Conservation (phyloP, 2,329 filamentous ascomycete species). For the Exserohilum rostratum region DNA sequence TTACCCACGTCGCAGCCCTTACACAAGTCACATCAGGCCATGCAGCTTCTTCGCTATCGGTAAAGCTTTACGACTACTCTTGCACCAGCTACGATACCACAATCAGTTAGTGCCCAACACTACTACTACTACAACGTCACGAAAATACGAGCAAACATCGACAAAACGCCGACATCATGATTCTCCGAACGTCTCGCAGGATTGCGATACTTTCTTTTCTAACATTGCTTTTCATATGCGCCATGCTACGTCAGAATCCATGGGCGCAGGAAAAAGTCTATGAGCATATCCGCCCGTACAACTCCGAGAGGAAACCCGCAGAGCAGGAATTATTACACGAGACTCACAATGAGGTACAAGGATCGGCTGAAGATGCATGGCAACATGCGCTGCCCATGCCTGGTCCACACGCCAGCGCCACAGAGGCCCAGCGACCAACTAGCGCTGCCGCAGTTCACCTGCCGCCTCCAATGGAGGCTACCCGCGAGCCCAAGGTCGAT, state of each 20-base stretch:
- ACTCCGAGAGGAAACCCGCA: slow-evolving; percentile 11
- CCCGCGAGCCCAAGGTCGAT: not conserved
- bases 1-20: slow-evolving; percentile 13
- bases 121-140: slow-evolving; percentile 2
- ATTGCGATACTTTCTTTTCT: slow-evolving; percentile 46
- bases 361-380: slow-evolving; percentile 27
- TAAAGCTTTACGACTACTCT: slow-evolving; percentile 23
- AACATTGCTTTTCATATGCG: slow-evolving; percentile 41
- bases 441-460: not conserved
- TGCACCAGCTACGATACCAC: slow-evolving; percentile 18
- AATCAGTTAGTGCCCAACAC: slow-evolving; percentile 24
- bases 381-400: slow-evolving; percentile 26
- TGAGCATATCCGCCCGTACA: slow-evolving; percentile 34
- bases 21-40: slow-evolving; percentile 19
- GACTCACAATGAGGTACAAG: slow-evolving; percentile 3
- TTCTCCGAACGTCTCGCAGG: slow-evolving; percentile 47
- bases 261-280: slow-evolving; percentile 35
- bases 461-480: slow-evolving; percentile 9
- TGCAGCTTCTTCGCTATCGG: slow-evolving; percentile 23
- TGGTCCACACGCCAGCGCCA: slow-evolving; percentile 3
- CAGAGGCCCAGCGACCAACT: slow-evolving; percentile 1
- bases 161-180: slow-evolving; percentile 35
- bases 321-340: slow-evolving; percentile 21
- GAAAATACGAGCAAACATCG: slow-evolving; percentile 25
- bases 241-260: slow-evolving; percentile 37